Evolutionary conservation across 345 rosid species (phyloP), one percentile per base, ranked within the genome.

Genomic region (Euphorbia pulcherrima): DNA sequence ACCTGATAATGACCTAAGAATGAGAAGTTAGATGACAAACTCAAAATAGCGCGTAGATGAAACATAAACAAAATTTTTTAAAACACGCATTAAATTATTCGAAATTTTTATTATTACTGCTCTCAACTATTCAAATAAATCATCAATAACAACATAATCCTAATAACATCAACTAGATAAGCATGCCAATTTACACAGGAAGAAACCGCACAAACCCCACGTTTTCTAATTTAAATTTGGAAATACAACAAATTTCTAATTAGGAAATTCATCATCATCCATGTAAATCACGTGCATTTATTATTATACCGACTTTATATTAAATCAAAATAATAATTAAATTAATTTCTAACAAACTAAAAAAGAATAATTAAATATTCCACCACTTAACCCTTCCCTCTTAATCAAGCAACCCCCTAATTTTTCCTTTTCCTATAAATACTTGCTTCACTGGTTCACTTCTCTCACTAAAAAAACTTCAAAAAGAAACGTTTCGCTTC

Each of bases 221-320:
- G 57, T 53, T 53, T 44, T 11, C 16, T 44, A 1, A 7, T 44
- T 44, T 44, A 44, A 44, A 12, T 12, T 1, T 7, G 37, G 7
- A 33, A 44, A 44, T 12, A 44, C 12, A 5, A 44, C 1, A 44
- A 44, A 44, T 44, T 53, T 53, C 57, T 53, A 23, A 53, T 21
- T 53, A 21, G 28, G 57, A n/a, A 52, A 52, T 4, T 8, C n/a
- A 16, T 2, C 53, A 76, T 72, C 29, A 75, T 71, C 77, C 75
- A 70, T 72, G 70, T 69, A 56, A 68, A 77, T 81, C 91, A 83
- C 88, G 87, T 86, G 84, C 84, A 75, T 76, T 79, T 74, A 81
- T 79, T 74, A 81, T 53, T 70, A 55, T 64, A 26, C 60, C 35
- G 13, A 41, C 44, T 33, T 33, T 33, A n/a, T n/a, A n/a, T 33